Base-by-base conservation (phyloP, 2,329 filamentous ascomycete genomes). In the Colletotrichum eleusines region DNA sequence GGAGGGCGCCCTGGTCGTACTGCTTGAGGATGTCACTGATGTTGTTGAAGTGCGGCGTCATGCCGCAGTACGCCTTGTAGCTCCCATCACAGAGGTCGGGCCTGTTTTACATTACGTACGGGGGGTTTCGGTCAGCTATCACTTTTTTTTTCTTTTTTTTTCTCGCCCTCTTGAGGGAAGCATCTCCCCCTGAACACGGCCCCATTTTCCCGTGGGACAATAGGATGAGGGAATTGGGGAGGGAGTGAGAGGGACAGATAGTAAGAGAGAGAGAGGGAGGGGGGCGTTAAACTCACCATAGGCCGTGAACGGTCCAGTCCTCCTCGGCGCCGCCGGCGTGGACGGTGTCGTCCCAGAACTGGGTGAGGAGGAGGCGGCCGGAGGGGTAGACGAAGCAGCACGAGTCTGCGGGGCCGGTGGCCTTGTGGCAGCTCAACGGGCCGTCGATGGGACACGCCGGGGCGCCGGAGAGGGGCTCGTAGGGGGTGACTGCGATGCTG, bases 221-320 rank as follows among this genome's bases (percentile, higher is more conserved):
- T n/a, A n/a, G n/a, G n/a, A n/a, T n/a, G n/a, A n/a, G n/a, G n/a
- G n/a, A n/a, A n/a, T n/a, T n/a, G n/a, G n/a, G n/a, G n/a, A n/a
- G n/a, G n/a, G n/a, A n/a, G n/a, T n/a, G n/a, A n/a, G n/a, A n/a
- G n/a, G n/a, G n/a, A n/a, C n/a, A 16, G 20, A 23, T 5, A 8
- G 14, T 8, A 20, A 18, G n/a, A 9, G 9, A 4, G 6, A 31
- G 42, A 42, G 61, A 31, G 4, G n/a, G 14, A 33, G 9, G 5
- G 4, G 9, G 0, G 0, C 20, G 23, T 2, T 28, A 33, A 57
- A 73, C 79, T 38, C 71, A 84, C 83, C 83, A 84, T 38, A 84
- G 73, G n/a, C 83, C 83, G 58, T 83, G 82, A 1, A 84, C 67
- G 1, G 82, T 84, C 82, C 82, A 84, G 67, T 84, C 82, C 68